Conservation (phyloP, 805 yeast genomes). For the Metschnikowia corniflorae region DNA sequence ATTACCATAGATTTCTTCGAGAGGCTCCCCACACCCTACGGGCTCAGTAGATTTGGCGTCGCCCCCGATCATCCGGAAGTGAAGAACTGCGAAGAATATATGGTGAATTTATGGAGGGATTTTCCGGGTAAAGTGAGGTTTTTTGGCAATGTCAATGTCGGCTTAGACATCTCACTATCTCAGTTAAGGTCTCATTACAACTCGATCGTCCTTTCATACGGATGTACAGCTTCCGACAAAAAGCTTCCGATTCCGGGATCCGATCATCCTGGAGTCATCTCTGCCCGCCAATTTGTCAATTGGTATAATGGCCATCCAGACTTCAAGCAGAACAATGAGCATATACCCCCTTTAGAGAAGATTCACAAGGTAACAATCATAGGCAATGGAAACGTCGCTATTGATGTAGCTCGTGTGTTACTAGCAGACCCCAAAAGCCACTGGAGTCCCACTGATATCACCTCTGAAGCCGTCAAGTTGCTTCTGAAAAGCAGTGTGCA, state of each 20-base stretch:
- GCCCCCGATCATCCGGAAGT: conserved; percentile 99
- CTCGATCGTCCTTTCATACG: conserved; percentile 77
- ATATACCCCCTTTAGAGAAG: conserved; percentile 53
- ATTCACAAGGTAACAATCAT: conserved; percentile 69
- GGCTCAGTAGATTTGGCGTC: conserved; percentile 90
- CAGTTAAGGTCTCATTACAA: conserved; percentile 58
- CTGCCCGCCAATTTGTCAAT: conserved; percentile 84
- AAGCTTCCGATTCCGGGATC: conserved; percentile 59
- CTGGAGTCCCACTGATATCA: conserved; percentile 72
- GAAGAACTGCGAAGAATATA: conserved; percentile 74
- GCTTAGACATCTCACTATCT: conserved; percentile 52
- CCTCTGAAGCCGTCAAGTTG: conserved; percentile 52
- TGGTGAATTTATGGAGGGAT: conserved; percentile 46
- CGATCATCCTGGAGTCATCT: conserved; percentile 59
- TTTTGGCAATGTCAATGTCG: conserved; percentile 70
- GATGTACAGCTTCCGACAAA: conserved; percentile 60
- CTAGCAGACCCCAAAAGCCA: conserved; percentile 52
- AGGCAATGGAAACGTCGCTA: conserved; percentile 97
- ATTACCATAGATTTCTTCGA: conserved; percentile 75
- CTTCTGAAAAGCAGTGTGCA: conserved; percentile 54
- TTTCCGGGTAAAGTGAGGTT: conserved; percentile 38
- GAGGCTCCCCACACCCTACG: conserved; percentile 83
- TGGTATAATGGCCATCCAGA: conserved; percentile 96
- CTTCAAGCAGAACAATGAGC: conserved; percentile 22
- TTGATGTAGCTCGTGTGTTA: conserved; percentile 82